Conservation (phyloP, 345 rosid species). For the Linum tenue region DNA sequence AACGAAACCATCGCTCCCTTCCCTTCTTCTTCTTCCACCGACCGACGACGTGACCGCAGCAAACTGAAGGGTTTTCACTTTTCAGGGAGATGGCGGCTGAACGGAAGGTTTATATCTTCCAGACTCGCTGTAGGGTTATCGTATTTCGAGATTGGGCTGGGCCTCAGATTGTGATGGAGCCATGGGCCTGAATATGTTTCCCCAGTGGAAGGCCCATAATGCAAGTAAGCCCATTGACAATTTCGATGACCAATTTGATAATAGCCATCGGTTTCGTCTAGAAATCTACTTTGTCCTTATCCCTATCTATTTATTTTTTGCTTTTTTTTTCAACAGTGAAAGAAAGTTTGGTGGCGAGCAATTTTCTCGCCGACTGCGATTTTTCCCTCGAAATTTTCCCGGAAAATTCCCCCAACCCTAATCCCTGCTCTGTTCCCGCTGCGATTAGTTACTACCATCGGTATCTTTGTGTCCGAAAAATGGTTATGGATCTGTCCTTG, state of each 20-base stretch:
- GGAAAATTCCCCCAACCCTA: neutral
- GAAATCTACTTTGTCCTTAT: neutral
- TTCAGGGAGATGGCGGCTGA: too few species aligned
- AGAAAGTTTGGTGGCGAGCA: neutral
- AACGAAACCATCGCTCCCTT: conserved; percentile 5
- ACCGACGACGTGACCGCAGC: too few species aligned
- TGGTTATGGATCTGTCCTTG: conserved; percentile 47
- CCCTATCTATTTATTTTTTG: neutral
- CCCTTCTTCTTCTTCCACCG: neutral
- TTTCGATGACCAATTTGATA: too few species aligned
- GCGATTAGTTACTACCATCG: neutral
- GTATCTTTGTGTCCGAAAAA: neutral
- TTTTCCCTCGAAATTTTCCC: neutral
- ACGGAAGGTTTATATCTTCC: too few species aligned
- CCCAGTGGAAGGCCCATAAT: too few species aligned
- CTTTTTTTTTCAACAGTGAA: neutral
- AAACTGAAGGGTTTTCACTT: too few species aligned
- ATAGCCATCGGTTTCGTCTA: neutral
- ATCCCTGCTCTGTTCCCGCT: neutral
- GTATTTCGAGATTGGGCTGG: too few species aligned
- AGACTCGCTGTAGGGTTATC: too few species aligned
- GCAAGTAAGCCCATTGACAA: too few species aligned
- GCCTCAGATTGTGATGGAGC: too few species aligned
- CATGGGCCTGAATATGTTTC: too few species aligned
- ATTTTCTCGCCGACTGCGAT: neutral